Evolutionary conservation across 1,139 yeast species (phyloP), one percentile per base, ranked within the genome.

Genomic region (Sugiyamaella neomexicana): DNA sequence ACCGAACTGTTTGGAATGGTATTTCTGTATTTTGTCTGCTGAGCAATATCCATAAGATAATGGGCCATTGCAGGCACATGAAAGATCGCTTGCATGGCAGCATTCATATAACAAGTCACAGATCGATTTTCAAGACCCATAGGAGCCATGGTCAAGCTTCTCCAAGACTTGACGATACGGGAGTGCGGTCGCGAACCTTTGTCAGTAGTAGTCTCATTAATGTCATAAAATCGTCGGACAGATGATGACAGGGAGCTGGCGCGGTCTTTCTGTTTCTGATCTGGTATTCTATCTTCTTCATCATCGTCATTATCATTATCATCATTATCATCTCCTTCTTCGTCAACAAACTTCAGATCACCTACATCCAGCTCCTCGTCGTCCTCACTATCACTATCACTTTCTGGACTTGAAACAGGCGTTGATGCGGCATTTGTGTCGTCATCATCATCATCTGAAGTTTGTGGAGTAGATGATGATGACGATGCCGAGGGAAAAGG

Each of bases 61-160:
- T 89, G 93, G 62, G 87, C 90, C 55, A 93, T 72, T 1, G 98
- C 95, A 2, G 99, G 98, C 17, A 90, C 82, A 66, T 93, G 99
- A 41, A 91, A 70, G 74, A 93, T 74, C 0, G 95, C 83, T 72
- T 93, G 99, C 44, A 93, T 84, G 2, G 97, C 98, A 1, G 97
- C 85, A 69, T 93, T 93, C 82, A 93, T 90, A 71, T 91, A 93
- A 69, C 99, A 93, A 2, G 98, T 93, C 43, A 93, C 98, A 29
- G 98, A 98, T 60, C 86, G 91, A 69, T 93, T 93, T 55, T 88
- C 72, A 53, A 93, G 75, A 0, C 99, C 99, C 25, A 84, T 75
- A 0, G 97, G 95, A 31, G 78, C 75, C 72, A 48, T 44, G 8
- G 52, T 43, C 34, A 53, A 44, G 5, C 58, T 56, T 67, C 65